Evolutionary conservation across 345 rosid species (phyloP), one percentile per base, ranked within the genome.

Genomic region (Streptanthus diversifolius): DNA sequence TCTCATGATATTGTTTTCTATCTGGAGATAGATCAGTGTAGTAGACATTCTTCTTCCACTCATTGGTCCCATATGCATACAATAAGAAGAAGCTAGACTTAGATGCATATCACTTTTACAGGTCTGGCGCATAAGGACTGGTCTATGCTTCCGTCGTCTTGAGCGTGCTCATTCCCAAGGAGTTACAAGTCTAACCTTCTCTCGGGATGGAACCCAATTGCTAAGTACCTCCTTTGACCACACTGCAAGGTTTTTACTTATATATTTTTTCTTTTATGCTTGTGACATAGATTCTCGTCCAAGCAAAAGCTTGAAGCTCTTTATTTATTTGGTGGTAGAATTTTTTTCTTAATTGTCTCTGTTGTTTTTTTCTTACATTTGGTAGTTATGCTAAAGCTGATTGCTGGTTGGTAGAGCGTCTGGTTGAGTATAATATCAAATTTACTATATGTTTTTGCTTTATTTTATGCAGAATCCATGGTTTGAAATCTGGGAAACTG

Each of bases 51-150:
- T 8, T 72, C 49, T 49, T n/a, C 57, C 61, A 24, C 10, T 53
- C 47, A 24, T 60, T 68, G 30, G 57, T n/a, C 58, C 10, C 63
- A 11, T 52, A 43, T 67, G 11, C 21, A 37, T 51, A 37, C 27
- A 39, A 15, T 45, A 66, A 37, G 14, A 57, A 36, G 65, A 40
- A 39, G 18, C 54, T 52, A 40, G 48, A 68, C 41, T 68, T 68
- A 24, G 33, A 33, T 70, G 41, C 61, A 64, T 58, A 21, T 48
- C 52, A 54, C 36, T 36, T 19, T 54, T 84, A 68, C 83, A 95
- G 99, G 95, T 95, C 71, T 95, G 97, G 99, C 96, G 95, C 66
- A 86, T 84, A 72, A 88, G 98, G 75, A 92, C 96, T 33, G 98
- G 97, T 66, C 91, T 85, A 79, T 95, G 98, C 81, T 79, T 95